Conservation (phyloP, 768 basidiomycete genomes). For the Gymnopilus junonius region DNA sequence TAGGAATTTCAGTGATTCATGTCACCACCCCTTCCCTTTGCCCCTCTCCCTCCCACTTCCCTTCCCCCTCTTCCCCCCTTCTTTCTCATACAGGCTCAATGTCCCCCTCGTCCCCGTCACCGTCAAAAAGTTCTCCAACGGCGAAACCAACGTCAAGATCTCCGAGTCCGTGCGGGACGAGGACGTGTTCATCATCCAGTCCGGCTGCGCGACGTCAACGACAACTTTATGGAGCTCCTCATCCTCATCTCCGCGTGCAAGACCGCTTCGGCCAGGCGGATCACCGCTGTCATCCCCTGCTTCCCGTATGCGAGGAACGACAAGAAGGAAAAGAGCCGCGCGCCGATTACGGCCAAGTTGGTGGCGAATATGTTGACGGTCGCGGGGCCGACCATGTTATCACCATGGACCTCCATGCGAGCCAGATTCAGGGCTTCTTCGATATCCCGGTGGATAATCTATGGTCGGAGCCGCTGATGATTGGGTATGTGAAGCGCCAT, state of each 20-base stretch:
- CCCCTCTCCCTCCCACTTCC: no score
- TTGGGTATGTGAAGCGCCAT: slow-evolving; percentile 87
- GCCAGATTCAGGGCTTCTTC: slow-evolving; percentile 99
- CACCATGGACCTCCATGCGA: slow-evolving; percentile 98
- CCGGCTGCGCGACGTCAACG: slow-evolving; percentile 90
- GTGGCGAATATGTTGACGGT: slow-evolving; percentile 98
- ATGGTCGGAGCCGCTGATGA: slow-evolving; percentile 95
- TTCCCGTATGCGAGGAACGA: slow-evolving; percentile 97
- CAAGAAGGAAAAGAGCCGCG: slow-evolving; percentile 96
- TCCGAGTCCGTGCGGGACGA: slow-evolving; percentile 95
- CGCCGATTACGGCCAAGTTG: slow-evolving; percentile 97
- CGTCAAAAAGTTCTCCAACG: slow-evolving; percentile 91
- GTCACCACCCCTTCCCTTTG: slow-evolving; percentile 30
- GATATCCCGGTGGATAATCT: slow-evolving; percentile 98
- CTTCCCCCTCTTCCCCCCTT: slow-evolving; percentile 2
- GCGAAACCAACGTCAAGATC: slow-evolving; percentile 95
- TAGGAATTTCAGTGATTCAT: slow-evolving; percentile 52
- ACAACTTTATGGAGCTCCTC: slow-evolving; percentile 97
- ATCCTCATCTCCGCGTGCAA: slow-evolving; percentile 98
- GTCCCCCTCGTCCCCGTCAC: slow-evolving; percentile 85
- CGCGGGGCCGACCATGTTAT: slow-evolving; percentile 98
- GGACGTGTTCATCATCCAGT: slow-evolving; percentile 98
- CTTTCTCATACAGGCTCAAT: slow-evolving; percentile 67
- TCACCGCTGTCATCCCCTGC: slow-evolving; percentile 97
- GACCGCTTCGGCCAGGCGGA: slow-evolving; percentile 91